Base-by-base conservation (phyloP, 306 rosid species). In the Prunus persica region DNA sequence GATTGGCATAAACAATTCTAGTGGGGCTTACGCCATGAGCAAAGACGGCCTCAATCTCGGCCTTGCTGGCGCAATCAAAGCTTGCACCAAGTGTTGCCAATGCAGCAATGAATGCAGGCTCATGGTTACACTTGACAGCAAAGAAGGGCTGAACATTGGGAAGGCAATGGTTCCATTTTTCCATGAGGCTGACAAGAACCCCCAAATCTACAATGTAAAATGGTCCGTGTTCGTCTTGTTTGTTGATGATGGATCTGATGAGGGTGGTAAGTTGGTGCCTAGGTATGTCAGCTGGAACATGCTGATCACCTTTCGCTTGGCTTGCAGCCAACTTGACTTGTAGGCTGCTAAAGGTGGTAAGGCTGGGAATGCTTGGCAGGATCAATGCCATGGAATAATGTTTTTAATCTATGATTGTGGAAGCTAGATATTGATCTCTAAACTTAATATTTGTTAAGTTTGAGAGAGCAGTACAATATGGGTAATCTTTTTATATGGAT, bases 41-140 rank as follows among this genome's bases (percentile, higher is more conserved):
- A 20, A 76, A 19, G 18, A 76, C 54, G 14, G 67, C 45, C 60
- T 76, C 57, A 10, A 76, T 76, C 74, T 76, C 80, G 3, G 47
- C 74, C 58, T 34, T 61, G 50, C 80, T 76, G 1, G 74, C 58
- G 25, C 80, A 76, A 28, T 76, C 74, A 18, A 76, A 76, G 20
- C n/a, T 41, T 2, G 74, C 61, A 30, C 80, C 67, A 0, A 76
- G 80, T 12, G 73, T 49, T 10, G 80, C 74, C 67, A 76, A 18
- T 25, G 80, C 55, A 5, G 73, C 74, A 8, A 76, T 58, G 34
- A 76, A 41, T 4, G 73, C n/a, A 9, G 64, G 22, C 45, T 76
- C 50, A 4, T 50, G 34, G 74, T 67, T 76, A 25, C 80, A 76
- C 46, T 76, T 76, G 74, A 76, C 73, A 2, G 67, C 73, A 15